Evolutionary conservation across 2,329 filamentous ascomycete genomes (phyloP), one percentile per base, ranked within the genome.

Genomic region (Sarocladium oryzae): DNA sequence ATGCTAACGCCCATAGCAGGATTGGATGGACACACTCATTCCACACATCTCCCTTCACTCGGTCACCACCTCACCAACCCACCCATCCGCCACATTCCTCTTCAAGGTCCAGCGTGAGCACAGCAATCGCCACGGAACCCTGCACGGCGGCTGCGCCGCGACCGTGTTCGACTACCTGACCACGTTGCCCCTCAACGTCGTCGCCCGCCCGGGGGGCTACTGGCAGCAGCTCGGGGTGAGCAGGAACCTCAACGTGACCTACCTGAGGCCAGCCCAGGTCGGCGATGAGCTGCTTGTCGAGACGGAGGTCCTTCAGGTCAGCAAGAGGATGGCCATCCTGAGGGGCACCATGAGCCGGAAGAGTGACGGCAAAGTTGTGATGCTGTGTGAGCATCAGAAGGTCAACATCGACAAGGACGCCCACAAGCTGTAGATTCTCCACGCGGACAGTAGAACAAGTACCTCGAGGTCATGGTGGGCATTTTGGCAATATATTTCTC

Each of bases 101-200:
- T 78, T 75, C 63, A 75, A 68, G 2, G 73, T 80, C 23, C 71
- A 75, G 52, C 63, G 67, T 0, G 57, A 67, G 3, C 76, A 84
- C 67, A 74, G 70, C 63, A 84, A 84, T 64, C 66, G 71, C 5
- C 53, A 75, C 13, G 64, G 65, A 23, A 84, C 76, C 66, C 66
- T 85, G 51, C 81, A 85, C 60, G 81, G 81, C 50, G 82, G 81
- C 16, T 84, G 81, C 55, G 74, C 80, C 0, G 78, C 86, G 2
- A 84, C 84, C 0, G 66, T 89, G 3, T 84, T 88, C 57, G 86
- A 89, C 66, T 69, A 78, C 52, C 75, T 79, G 57, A 88, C 86
- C 0, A 80, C 79, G 2, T 63, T 80, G 16, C 71, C 81, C 3
- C 65, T 88, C 11, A 65, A 75, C 9, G 72, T 83, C 33, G 64